phyloP scores from a whole-genome alignment of 139 green algal species.

The Tetraselmis chui region DNA sequence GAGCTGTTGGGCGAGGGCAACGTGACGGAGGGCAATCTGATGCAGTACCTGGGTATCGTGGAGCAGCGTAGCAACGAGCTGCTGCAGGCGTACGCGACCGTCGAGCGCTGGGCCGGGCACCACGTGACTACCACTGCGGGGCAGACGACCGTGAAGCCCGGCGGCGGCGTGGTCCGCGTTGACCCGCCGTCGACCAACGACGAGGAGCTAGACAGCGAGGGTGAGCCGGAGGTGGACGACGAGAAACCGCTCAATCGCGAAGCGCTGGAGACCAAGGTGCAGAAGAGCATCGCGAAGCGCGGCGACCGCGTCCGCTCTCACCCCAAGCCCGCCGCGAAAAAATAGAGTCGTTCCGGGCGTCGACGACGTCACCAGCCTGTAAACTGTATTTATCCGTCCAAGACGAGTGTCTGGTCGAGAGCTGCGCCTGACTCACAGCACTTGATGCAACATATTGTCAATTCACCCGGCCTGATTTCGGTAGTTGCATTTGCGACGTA shows the following conservation, averaged over 20 bases:
- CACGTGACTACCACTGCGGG: background rate
- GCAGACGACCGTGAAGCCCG: background rate
- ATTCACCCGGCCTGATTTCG: too few relatives aligned
- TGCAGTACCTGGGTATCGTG: slow-evolving; percentile 81
- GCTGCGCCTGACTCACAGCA: too few relatives aligned
- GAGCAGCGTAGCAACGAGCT: slow-evolving; percentile 85
- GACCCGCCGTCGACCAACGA: slow-evolving; percentile 15
- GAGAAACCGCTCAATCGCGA: slow-evolving; percentile 26
- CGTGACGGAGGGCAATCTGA: slow-evolving; percentile 71
- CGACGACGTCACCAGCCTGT: too few relatives aligned
- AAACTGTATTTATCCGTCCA: too few relatives aligned
- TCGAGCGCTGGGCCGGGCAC: background rate
- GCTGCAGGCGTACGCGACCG: slow-evolving; percentile 39
- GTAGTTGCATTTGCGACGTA: too few relatives aligned
- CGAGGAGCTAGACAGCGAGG: slow-evolving; percentile 22
- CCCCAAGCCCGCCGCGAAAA: background rate
- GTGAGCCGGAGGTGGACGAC: slow-evolving; percentile 11
- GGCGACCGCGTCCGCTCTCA: background rate
- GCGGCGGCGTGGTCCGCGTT: background rate
- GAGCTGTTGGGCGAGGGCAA: slow-evolving; percentile 56
- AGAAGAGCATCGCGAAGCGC: background rate
- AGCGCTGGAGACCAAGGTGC: slow-evolving; percentile 17
- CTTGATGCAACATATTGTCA: too few relatives aligned
- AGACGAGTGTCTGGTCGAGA: too few relatives aligned
- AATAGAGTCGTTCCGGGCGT: too few relatives aligned